Base-by-base conservation (phyloP, 306 rosid genomes). In the Macrotyloma uniflorum region DNA sequence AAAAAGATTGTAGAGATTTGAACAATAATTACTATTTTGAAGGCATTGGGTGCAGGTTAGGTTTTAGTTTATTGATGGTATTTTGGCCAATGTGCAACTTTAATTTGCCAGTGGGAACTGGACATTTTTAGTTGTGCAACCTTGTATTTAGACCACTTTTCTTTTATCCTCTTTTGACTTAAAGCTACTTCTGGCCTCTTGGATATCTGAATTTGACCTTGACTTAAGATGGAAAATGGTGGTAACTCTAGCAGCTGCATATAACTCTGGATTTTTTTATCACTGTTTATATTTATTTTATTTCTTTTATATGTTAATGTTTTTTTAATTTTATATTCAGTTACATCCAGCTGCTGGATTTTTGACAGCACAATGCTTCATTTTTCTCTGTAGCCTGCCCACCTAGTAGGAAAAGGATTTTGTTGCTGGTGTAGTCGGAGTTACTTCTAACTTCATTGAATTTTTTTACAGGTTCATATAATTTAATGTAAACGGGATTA, bases 1-100 rank as follows among this genome's bases (percentile, higher is more conserved):
- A 42, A 64, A 53, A 80, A 66, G 84, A 73, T 85, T 84, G 88
- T 91, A 85, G 83, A 83, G 88, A 74, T 72, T 77, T 77, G 79
- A 89, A 74, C 83, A 72, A 77, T 85, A 87, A 77, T 80, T 80
- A 67, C 80, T 65, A 28, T 65, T 81, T 84, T 89, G 89, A 89
- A 89, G 88, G 89, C 88, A 77, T 70, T 22, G 79, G 76, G 85
- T 79, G 69, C 83, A 77, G 87, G 86, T 75, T 67, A 67, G 87
- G 82, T 58, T 82, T 83, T 77, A 79, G 68, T 70, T 83, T 75
- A 67, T 67, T 66, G 71, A 80, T 81, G 77, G 80, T 72, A 83
- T 79, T 81, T 79, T 71, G 83, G 57, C 85, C 77, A 83, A 61
- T 64, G 65, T 72, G 63, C 83, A 50, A 68, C 65, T 80, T 35